Evolutionary conservation across 2,329 filamentous ascomycete species (phyloP), one percentile per base, ranked within the genome.

Genomic region (Graphilbum fragrans): DNA sequence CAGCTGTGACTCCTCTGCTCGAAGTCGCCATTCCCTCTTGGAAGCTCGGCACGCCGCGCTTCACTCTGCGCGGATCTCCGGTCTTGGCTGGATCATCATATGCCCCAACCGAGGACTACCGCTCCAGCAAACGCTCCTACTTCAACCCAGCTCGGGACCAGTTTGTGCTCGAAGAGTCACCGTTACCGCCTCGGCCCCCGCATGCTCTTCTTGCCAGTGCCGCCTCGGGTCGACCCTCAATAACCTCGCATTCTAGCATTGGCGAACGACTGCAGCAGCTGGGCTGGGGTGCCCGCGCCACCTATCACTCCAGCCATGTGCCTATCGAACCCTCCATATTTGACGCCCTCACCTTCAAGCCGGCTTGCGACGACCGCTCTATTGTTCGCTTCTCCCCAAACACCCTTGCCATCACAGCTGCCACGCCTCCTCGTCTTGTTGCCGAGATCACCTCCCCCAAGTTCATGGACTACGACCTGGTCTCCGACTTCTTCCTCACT

Each of bases 401-500:
- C 4, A 77, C 76, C 11, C 78, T 80, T 38, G 74, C 86, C 34
- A 88, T 98, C 18, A 81, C 80, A 23, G 92, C 92, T 27, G 92
- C 92, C 14, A 95, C 87, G 0, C 87, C 90, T 2, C 80, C 88
- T 3, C 81, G 92, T 12, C 77, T 98, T 31, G 85, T 98, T 38
- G 88, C 90, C 12, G 88, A 98, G 61, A 95, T 98, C 48, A 96
- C 92, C 0, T 96, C 92, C 1, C 86, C 92, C 16, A 87, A 79
- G 38, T 95, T 96, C 56, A 77, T 98, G 54, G 90, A 98, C 58
- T 98, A 98, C 58, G 90, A 96, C 54, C 72, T 98, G 5, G 76
- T 98, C 5, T 96, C 92, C 1, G 92, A 98, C 59, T 98, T 98
- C 62, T 98, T 98, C 55, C 74, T 98, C 19, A 96, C 92, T 0